Evolutionary conservation across 768 basidiomycete genomes (phyloP), one percentile per base, ranked within the genome.

Genomic region (Crassisporium funariophilum): DNA sequence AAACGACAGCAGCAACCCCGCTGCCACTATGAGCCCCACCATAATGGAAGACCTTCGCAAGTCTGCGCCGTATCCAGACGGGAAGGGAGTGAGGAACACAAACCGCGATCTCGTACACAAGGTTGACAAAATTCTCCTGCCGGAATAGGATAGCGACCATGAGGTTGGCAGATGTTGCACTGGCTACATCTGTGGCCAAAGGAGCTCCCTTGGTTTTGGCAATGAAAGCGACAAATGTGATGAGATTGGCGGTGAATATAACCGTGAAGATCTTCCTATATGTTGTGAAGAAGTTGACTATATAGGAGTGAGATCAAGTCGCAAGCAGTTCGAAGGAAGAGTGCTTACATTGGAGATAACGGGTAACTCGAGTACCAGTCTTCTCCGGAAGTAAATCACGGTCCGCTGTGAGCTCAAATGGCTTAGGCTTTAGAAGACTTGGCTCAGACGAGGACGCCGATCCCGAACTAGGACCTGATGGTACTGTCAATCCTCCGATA

Each of bases 21-120:
- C 71, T 68, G 10, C 79, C 79, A 41, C 76, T 77, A 55, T 82
- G 80, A 8, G 75, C 74, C 53, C 80, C 80, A 23, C 79, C 80
- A 48, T 78, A 78, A 47, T 77, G 75, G 50, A 77, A 82, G 1
- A 81, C 76, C 38, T 76, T 71, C 7, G 78, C 79, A 22, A 71
- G 65, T 21, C 69, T 56, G 9, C 73, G 68, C 11, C 80, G 73
- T 43, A 81, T 58, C 63, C 68, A 72, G 50, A 67, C 52, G 12
- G 61, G 78, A 53, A 52, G 64, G 52, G 62, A 63, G 35, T 65
- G 74, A 50, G 66, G 61, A 52, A 72, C 56, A 52, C 65, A 56
- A 59, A 73, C 49, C 53, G 71, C 74, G 22, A 79, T 68, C 37
- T 71, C 71, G 62, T 76, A 82, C 50, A 72, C 69, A 2, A 74